A percentile compares a stretch with the other conserved stretches of the same genome.
These are phyloP conservation scores for Penicillium sp. DNA, from an alignment of 2,329 filamentous ascomycete genomes.

Conservation along the genomic window DNA sequence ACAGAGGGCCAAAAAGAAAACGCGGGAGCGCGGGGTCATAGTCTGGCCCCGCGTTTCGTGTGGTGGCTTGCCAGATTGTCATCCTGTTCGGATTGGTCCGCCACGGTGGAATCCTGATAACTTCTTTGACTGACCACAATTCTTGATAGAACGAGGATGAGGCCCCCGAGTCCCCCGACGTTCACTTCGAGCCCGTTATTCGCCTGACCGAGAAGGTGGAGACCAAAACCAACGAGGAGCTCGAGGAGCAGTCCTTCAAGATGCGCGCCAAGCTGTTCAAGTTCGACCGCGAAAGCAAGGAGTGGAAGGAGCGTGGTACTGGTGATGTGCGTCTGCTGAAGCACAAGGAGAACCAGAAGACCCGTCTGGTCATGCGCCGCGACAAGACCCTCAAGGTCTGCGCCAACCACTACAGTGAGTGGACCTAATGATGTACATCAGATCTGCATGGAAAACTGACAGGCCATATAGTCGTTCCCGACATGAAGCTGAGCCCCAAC, in stretches of 20 bases:
- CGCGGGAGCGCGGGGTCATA: not conserved
- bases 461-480: constrained; percentile 72
- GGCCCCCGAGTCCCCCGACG: constrained; percentile 82
- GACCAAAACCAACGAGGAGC: constrained; percentile 96
- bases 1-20: not conserved
- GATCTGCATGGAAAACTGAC: constrained; percentile 1
- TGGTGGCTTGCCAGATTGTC: constrained; percentile 2
- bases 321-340: constrained; percentile 95
- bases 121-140: not conserved
- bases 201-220: constrained; percentile 96
- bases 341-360: constrained; percentile 99
- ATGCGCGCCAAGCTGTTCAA: constrained; percentile 99
- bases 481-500: constrained; percentile 98
- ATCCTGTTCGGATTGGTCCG: not conserved
- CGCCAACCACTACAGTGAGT: constrained; percentile 98
- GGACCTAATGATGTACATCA: not conserved
- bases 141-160: constrained; percentile 56
- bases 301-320: constrained; percentile 99
- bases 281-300: constrained; percentile 85
- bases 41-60: constrained; percentile 13
- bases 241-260: constrained; percentile 97
- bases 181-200: constrained; percentile 96
- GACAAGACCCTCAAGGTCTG: constrained; percentile 99
- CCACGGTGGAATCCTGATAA: not conserved
- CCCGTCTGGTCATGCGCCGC: constrained; percentile 93